Conservation (phyloP, 2,329 filamentous ascomycete genomes). For the Xylariaceae sp. region DNA sequence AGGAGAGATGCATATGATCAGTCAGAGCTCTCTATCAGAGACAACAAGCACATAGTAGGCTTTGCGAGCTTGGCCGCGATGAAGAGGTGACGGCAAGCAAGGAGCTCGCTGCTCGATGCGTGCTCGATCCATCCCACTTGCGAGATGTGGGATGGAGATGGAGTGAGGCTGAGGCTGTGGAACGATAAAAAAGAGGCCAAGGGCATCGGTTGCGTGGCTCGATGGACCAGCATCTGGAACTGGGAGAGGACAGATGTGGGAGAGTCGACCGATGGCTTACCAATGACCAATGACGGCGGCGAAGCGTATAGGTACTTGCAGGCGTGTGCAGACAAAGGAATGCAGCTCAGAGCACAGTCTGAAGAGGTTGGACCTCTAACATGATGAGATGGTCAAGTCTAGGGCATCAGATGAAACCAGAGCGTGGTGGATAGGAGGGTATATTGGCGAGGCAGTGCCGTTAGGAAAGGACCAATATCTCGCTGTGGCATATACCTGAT, state of each 20-base stretch:
- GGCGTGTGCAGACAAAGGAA: conserved; percentile 11
- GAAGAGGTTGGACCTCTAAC: conserved; percentile 17
- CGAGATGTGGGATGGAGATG: conserved; percentile 9
- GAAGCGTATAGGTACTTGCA: conserved; percentile 11
- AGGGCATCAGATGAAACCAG: conserved; percentile 23
- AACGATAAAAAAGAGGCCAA: too few species aligned
- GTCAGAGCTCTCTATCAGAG: conserved; percentile 10
- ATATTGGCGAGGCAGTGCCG: conserved; percentile 10
- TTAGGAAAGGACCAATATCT: too few species aligned
- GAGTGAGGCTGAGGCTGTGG: conserved; percentile 16
- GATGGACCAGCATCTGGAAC: conserved; percentile 9
- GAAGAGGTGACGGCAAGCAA: neutral
- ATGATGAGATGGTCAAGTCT: conserved; percentile 15
- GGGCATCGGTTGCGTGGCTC: conserved; percentile 11
- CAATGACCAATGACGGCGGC: conserved; percentile 14
- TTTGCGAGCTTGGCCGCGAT: conserved; percentile 12
- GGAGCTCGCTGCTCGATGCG: too few species aligned
- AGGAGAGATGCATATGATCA: conserved; percentile 20
- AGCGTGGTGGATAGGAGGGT: conserved; percentile 21
- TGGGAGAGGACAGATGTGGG: conserved; percentile 7
- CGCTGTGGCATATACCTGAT: too few species aligned
- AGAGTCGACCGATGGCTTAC: conserved; percentile 9
- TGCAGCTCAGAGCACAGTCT: conserved; percentile 2
- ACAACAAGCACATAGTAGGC: neutral
- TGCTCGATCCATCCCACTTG: too few species aligned